Conservation (phyloP, 2,329 filamentous ascomycete species). For the Fonsecaea multimorphosa region DNA sequence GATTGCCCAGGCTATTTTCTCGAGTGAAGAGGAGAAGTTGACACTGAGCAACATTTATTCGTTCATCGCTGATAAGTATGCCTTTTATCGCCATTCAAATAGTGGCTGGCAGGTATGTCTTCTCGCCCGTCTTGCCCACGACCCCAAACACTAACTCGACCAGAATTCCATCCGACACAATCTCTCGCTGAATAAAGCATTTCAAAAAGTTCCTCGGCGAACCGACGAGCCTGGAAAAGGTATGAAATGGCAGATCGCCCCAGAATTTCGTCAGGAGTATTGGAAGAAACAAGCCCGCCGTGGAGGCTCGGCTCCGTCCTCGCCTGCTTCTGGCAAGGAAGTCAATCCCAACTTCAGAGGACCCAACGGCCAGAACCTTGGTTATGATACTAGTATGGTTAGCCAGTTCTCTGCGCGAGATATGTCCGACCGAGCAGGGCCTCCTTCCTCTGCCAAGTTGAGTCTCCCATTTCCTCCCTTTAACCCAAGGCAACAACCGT, state of each 20-base stretch:
- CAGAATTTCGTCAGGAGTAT: slow-evolving; percentile 85
- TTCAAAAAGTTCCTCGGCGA: slow-evolving; percentile 88
- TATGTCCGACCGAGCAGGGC: slow-evolving; percentile 20
- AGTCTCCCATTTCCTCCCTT: slow-evolving; percentile 35
- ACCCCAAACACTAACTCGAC: slow-evolving; percentile 14
- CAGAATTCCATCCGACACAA: slow-evolving; percentile 97
- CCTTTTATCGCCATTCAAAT: slow-evolving; percentile 86
- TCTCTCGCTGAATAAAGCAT: slow-evolving; percentile 89
- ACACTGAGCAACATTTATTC: slow-evolving; percentile 92
- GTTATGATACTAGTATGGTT: slow-evolving; percentile 45
- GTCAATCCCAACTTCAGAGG: slow-evolving; percentile 47
- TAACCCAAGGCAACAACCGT: slow-evolving; percentile 26
- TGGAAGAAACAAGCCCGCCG: slow-evolving; percentile 67
- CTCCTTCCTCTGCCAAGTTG: slow-evolving; percentile 25
- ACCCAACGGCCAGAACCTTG: slow-evolving; percentile 44
- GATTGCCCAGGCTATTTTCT: slow-evolving; percentile 94
- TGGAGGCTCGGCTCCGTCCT: slow-evolving; percentile 52
- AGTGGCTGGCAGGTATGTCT: slow-evolving; percentile 85
- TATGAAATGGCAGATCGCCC: slow-evolving; percentile 97
- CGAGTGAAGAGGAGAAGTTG: slow-evolving; percentile 82
- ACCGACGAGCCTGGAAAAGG: slow-evolving; percentile 97
- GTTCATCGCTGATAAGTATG: slow-evolving; percentile 88
- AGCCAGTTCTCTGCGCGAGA: slow-evolving; percentile 47
- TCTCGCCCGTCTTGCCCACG: not conserved
- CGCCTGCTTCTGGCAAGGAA: slow-evolving; percentile 52